Percentiles rank a stretch among this genome's conserved stretches.
Conservation (phyloP, 2,329 filamentous ascomycete species). For the Trichophyton verrucosum region DNA sequence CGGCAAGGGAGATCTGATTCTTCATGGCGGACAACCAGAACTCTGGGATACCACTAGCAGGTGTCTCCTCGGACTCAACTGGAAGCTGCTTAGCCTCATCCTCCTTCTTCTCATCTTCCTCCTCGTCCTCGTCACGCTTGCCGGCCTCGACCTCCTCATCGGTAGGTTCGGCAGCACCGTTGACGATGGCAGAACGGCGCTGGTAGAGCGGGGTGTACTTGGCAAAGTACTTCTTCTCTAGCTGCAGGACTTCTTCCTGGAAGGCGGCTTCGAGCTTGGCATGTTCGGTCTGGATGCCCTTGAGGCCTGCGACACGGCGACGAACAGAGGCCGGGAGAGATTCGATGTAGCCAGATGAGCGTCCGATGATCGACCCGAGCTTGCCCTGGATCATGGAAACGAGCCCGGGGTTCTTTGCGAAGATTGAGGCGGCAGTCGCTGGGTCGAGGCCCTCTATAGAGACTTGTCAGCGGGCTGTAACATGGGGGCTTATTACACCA, state of each 20-base stretch:
- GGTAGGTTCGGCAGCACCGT: constrained; percentile 72
- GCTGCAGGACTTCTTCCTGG: constrained; percentile 92
- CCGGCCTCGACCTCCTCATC: constrained; percentile 78
- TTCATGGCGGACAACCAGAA: constrained; percentile 99
- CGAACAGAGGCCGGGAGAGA: constrained; percentile 80
- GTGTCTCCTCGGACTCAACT: constrained; percentile 30
- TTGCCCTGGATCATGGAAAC: constrained; percentile 97
- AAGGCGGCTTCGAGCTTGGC: constrained; percentile 97
- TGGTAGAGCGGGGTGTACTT: constrained; percentile 97
- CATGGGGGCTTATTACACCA: background rate
- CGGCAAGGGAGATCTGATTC: constrained; percentile 91
- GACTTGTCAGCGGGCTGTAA: constrained; percentile 8
- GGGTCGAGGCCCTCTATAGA: constrained; percentile 76
- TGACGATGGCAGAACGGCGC: constrained; percentile 86
- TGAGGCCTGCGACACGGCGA: constrained; percentile 84
- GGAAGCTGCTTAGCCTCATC: constrained; percentile 40
- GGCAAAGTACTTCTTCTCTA: constrained; percentile 99
- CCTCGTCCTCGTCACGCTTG: constrained; percentile 61
- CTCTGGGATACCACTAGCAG: constrained; percentile 76
- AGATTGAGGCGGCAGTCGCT: constrained; percentile 75
- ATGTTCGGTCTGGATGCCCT: constrained; percentile 97
- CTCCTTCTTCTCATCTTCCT: constrained; percentile 43
- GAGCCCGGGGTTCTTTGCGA: constrained; percentile 88
- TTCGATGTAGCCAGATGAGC: constrained; percentile 96
- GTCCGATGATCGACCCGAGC: constrained; percentile 81